Percentiles rank a stretch among this genome's conserved stretches.
These are phyloP conservation scores for Pestalotiopsis sp. DNA, from an alignment of 2,329 filamentous ascomycete genomes.

Conservation along the genomic window DNA sequence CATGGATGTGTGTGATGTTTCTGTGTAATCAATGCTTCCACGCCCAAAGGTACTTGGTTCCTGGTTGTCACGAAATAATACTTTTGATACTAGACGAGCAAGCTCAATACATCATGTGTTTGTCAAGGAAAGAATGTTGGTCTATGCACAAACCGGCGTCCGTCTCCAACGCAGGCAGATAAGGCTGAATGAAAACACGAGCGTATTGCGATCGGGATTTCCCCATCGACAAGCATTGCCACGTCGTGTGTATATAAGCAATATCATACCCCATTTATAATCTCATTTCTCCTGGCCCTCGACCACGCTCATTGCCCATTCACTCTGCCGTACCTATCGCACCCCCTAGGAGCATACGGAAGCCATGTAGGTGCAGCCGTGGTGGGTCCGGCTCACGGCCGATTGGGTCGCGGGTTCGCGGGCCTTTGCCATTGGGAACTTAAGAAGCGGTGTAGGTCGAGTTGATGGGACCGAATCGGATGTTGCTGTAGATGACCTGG, in stretches of 20 bases:
- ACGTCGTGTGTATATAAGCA: background rate
- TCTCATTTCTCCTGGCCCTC: background rate
- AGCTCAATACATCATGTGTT: background rate
- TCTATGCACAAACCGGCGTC: background rate
- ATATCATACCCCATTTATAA: background rate
- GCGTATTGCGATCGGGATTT: background rate
- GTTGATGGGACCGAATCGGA: conserved; percentile 48
- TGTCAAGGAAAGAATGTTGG: background rate
- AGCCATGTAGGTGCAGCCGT: background rate
- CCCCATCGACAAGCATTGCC: background rate
- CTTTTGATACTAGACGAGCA: background rate
- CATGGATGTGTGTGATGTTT: no score
- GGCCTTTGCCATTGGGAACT: background rate
- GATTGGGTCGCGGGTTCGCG: background rate
- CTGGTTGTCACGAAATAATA: no score
- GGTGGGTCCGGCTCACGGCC: background rate
- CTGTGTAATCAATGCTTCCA: no score
- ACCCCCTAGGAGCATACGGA: background rate
- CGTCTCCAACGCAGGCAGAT: background rate
- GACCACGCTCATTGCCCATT: no score
- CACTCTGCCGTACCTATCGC: no score
- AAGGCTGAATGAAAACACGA: background rate
- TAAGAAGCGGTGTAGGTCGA: conserved; percentile 37
- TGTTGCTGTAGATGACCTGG: conserved; percentile 48
- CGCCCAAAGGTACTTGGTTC: no score